Evolutionary conservation across 306 rosid genomes (phyloP).

Genomic region (Styphnolobium japonicum): DNA sequence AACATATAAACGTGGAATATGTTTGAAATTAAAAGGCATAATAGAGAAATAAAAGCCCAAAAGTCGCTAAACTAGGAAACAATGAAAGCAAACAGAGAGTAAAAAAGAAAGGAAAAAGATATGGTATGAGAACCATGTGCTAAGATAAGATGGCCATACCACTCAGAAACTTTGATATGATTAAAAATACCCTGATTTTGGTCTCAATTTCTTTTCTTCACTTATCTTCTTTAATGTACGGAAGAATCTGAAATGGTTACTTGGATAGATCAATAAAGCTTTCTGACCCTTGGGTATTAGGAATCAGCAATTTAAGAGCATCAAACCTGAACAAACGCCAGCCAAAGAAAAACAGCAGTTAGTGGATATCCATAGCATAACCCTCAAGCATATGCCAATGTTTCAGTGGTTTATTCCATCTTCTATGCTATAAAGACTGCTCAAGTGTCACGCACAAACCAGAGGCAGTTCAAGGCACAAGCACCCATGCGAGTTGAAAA

Average conservation of each 20-base stretch:
- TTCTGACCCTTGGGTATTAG: slow-evolving; percentile 10
- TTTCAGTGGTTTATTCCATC: slow-evolving; percentile 24
- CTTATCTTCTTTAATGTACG: neutral
- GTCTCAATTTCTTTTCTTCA: slow-evolving; percentile 25
- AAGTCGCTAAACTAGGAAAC: neutral
- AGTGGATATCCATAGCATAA: slow-evolving; percentile 31
- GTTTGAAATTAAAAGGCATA: neutral
- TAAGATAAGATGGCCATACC: neutral
- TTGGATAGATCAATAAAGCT: neutral
- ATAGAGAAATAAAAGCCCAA: neutral
- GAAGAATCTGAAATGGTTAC: slow-evolving; percentile 13
- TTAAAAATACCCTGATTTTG: neutral
- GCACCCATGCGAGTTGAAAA: neutral
- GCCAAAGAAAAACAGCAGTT: neutral
- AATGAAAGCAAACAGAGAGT: slow-evolving; percentile 5
- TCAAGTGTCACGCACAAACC: neutral
- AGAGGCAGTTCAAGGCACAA: slow-evolving; percentile 2
- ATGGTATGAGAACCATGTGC: neutral
- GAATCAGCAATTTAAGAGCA: slow-evolving; percentile 18
- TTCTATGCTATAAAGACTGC: neutral
- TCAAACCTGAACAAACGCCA: slow-evolving; percentile 1
- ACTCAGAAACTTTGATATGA: neutral
- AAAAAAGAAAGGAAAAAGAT: neutral
- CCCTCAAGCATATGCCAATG: slow-evolving; percentile 33
- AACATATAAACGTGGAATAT: neutral